Evolutionary conservation across 1,284 basidiomycete species (phyloP), one percentile per base, ranked within the genome.

Genomic region (Apiotrichum veenhuisii): DNA sequence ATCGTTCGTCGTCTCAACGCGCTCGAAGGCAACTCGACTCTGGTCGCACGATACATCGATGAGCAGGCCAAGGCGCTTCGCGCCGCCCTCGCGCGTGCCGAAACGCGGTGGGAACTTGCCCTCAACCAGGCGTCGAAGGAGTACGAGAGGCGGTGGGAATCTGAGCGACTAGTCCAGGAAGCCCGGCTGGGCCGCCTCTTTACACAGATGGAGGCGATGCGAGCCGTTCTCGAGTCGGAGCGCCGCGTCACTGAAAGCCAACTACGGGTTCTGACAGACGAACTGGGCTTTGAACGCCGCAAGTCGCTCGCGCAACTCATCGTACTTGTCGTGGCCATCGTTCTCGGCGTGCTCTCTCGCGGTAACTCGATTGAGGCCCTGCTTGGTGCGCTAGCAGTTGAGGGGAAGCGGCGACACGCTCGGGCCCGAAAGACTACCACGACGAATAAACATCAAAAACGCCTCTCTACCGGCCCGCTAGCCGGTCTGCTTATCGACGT

Each of bases 1-100:
- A 98, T 98, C 67, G 93, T 93, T 84, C 95, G 97, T 63, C 86
- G 93, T 2, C 82, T 98, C 15, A 84, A 84, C 8, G 85, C 85
- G 8, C 82, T 98, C 5, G 95, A 98, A 72, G 82, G 83, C 9
- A 96, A 96, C 69, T 88, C 91, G 41, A 92, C 90, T 0, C 80
- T 98, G 1, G 88, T 91, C 52, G 83, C 87, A 49, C 82, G 86
- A 20, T 98, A 96, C 72, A 86, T 96, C 25, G 91, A 95, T 68
- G 91, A 95, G 70, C 94, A 96, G 72, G 88, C 87, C 1, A 79
- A 83, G 22, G 84, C 85, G 36, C 82, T 96, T 36, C 81, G 90
- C 8, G 86, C 89, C 42, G 83, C 90, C 38, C 80, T 98, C 25
- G 81, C 82, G 50, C 79, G 87, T 38, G 77, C 95, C n/a, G 86